These are phyloP conservation scores for Colletotrichum lindemuthianum DNA, from an alignment of 2,329 filamentous ascomycete genomes.

Conservation along the genomic window DNA sequence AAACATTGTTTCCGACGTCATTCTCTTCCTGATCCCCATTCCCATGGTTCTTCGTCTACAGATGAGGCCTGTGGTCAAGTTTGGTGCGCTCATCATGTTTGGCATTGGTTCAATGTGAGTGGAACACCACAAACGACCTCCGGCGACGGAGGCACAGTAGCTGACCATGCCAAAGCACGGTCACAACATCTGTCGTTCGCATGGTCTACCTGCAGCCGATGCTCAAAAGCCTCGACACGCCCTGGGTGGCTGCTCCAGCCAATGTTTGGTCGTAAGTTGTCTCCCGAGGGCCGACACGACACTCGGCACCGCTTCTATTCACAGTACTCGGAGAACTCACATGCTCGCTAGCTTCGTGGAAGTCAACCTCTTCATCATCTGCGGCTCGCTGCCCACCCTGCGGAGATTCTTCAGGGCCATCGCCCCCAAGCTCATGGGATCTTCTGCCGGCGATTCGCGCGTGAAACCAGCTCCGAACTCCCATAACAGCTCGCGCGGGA, in stretches of 20 bases:
- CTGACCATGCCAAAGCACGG: slow-evolving; percentile 39
- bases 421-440: slow-evolving; percentile 42
- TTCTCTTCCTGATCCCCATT: slow-evolving; percentile 57
- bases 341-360: slow-evolving; percentile 41
- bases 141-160: no score
- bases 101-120: slow-evolving; percentile 48
- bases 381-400: slow-evolving; percentile 49
- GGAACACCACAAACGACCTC: no score
- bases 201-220: slow-evolving; percentile 34
- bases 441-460: not conserved
- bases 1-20: slow-evolving; percentile 58
- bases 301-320: no score
- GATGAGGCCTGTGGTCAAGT: slow-evolving; percentile 56
- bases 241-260: slow-evolving; percentile 36
- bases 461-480: not conserved
- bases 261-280: slow-evolving; percentile 37
- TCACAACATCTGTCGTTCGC: slow-evolving; percentile 41
- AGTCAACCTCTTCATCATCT: slow-evolving; percentile 42
- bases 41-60: slow-evolving; percentile 54
- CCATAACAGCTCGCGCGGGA: slow-evolving; percentile 2
- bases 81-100: slow-evolving; percentile 55
- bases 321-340: no score
- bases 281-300: not conserved
- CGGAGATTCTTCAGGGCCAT: slow-evolving; percentile 48
- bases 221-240: slow-evolving; percentile 32